Evolutionary conservation across 1,284 basidiomycete genomes (phyloP).

Genomic region (Sutorius eximius): DNA sequence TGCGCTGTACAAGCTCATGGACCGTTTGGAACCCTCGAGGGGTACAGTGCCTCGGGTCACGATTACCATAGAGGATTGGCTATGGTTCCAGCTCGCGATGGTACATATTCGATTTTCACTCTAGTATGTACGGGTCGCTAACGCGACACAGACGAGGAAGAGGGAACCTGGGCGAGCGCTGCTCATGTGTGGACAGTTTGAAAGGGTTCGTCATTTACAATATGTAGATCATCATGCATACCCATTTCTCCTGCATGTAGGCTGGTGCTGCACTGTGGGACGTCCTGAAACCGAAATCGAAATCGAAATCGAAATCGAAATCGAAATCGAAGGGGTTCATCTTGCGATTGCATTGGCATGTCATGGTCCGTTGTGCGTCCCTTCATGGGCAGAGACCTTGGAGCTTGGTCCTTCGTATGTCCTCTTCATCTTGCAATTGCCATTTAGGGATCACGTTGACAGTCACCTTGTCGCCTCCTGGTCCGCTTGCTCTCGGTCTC

Average conservation of each 20-base stretch:
- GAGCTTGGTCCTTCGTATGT: slow-evolving; percentile 79
- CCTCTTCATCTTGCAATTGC: neutral
- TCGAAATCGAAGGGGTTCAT: slow-evolving; percentile 94
- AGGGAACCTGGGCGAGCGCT: slow-evolving; percentile 87
- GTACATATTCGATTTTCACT: slow-evolving; percentile 31
- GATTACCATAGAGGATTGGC: slow-evolving; percentile 94
- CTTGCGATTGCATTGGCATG: slow-evolving; percentile 91
- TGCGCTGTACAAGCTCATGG: slow-evolving; percentile 94
- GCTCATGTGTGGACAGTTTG: slow-evolving; percentile 92
- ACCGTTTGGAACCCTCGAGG: slow-evolving; percentile 83
- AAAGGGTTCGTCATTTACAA: slow-evolving; percentile 58
- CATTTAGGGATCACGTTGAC: neutral
- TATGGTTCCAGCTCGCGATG: slow-evolving; percentile 96
- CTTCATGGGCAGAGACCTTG: slow-evolving; percentile 74
- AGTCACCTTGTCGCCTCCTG: slow-evolving; percentile 67
- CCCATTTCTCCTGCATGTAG: slow-evolving; percentile 1
- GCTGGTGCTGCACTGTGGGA: slow-evolving; percentile 89
- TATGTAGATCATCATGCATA: neutral
- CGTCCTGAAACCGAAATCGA: slow-evolving; percentile 88
- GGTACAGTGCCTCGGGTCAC: slow-evolving; percentile 85
- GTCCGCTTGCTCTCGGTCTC: slow-evolving; percentile 76
- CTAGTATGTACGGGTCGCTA: neutral
- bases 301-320: too few relatives aligned
- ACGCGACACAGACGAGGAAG: slow-evolving; percentile 61
- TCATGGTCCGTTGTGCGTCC: slow-evolving; percentile 88